These are phyloP conservation scores for Naganishia friedmannii DNA, from an alignment of 768 basidiomycete species.

Conservation along the genomic window DNA sequence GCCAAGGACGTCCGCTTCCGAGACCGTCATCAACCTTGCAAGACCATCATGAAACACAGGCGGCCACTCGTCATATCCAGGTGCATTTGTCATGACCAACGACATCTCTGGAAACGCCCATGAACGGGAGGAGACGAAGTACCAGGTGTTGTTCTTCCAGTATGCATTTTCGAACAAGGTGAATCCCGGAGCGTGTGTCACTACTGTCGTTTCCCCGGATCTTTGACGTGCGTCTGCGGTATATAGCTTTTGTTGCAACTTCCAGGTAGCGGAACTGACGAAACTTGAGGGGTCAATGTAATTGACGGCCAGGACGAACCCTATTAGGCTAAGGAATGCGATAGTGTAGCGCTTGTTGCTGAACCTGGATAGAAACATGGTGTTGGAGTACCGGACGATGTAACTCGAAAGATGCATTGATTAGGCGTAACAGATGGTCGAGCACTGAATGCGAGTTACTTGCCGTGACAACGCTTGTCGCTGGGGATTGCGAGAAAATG, in stretches of 20 bases:
- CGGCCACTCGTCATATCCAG: slow-evolving; percentile 3
- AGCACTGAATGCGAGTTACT: no score
- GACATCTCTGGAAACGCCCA: slow-evolving; percentile 34
- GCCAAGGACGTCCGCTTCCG: slow-evolving; percentile 26
- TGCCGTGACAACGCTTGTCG: no score
- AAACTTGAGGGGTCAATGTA: neutral
- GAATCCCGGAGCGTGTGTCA: slow-evolving; percentile 37
- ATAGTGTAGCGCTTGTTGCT: neutral
- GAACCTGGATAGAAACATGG: no score
- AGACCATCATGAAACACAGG: slow-evolving; percentile 26
- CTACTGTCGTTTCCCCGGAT: slow-evolving; percentile 14
- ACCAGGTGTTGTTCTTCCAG: slow-evolving; percentile 37
- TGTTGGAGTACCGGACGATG: no score
- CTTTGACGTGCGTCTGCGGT: neutral
- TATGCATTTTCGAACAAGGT: slow-evolving; percentile 40
- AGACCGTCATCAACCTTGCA: slow-evolving; percentile 17
- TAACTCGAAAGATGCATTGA: no score
- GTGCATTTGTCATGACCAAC: slow-evolving; percentile 16
- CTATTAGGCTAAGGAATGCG: neutral
- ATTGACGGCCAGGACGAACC: neutral
- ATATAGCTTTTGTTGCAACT: neutral
- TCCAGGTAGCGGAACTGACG: neutral
- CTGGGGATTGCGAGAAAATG: no score
- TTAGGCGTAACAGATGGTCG: no score
- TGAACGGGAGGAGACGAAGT: slow-evolving; percentile 38